These are phyloP conservation scores for Talinum fruticosum DNA, from an alignment of 148 eudicot species.

Conservation along the genomic window DNA sequence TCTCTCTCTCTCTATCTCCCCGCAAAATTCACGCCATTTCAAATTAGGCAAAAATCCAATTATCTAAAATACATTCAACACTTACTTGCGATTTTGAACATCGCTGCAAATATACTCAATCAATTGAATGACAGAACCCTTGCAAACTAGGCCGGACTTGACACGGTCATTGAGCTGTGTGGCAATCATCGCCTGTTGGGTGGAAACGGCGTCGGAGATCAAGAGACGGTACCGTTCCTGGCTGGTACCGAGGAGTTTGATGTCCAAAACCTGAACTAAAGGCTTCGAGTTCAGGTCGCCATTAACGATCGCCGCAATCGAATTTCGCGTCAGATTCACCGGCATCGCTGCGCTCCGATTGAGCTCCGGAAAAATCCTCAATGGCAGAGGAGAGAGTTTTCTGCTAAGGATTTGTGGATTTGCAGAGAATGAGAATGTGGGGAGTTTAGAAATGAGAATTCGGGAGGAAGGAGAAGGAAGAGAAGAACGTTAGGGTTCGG, in stretches of 20 bases:
- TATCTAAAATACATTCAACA: too few species aligned
- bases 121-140: slow-evolving; percentile 84
- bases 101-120: slow-evolving; percentile 75
- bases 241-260: slow-evolving; percentile 40
- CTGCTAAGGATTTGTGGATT: not conserved
- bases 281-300: slow-evolving; percentile 89
- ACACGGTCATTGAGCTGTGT: slow-evolving; percentile 89
- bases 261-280: slow-evolving; percentile 70
- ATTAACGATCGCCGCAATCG: slow-evolving; percentile 56
- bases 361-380: not conserved
- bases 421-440: not conserved
- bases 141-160: slow-evolving; percentile 47
- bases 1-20: too few species aligned
- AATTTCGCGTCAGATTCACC: slow-evolving; percentile 61
- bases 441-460: not conserved
- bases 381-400: not conserved
- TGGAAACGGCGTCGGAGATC: slow-evolving; percentile 57
- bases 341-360: slow-evolving; percentile 42
- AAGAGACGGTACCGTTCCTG: slow-evolving; percentile 74
- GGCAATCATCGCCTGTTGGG: slow-evolving; percentile 77
- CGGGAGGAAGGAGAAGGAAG: not conserved
- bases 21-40: not conserved
- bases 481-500: slow-evolving; percentile 27
- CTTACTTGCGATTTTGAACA: slow-evolving; percentile 77
- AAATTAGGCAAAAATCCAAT: not conserved